Conservation (phyloP, 2,329 filamentous ascomycete genomes). For the Monilinia laxa region DNA sequence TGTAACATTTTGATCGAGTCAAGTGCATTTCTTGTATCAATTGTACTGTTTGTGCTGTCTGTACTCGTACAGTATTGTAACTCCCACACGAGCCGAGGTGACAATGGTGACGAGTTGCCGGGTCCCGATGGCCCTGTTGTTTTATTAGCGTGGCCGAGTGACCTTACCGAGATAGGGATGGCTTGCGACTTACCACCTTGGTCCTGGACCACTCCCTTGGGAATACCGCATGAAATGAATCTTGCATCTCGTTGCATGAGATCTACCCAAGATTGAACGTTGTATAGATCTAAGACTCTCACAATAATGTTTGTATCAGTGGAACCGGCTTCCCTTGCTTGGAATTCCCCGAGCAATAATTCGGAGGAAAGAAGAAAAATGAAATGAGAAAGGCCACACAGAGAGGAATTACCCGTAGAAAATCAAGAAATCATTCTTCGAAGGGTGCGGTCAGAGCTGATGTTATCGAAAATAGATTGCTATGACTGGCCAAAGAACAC, state of each 20-base stretch:
- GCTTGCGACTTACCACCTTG: conserved; percentile 13
- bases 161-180: conserved; percentile 13
- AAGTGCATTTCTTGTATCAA: background rate
- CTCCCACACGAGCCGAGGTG: conserved; percentile 11
- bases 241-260: conserved; percentile 19
- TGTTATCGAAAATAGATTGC: conserved; percentile 21
- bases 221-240: conserved; percentile 15
- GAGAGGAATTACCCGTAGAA: conserved; percentile 17
- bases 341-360: conserved; percentile 16
- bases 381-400: conserved; percentile 6
- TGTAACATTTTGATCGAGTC: background rate
- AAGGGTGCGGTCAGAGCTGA: conserved; percentile 20
- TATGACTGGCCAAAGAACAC: conserved; percentile 21
- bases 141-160: conserved; percentile 14
- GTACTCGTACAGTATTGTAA: background rate
- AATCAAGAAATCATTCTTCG: conserved; percentile 12
- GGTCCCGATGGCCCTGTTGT: conserved; percentile 12
- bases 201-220: conserved; percentile 6
- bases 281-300: conserved; percentile 18
- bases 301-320: conserved; percentile 18
- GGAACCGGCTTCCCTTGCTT: conserved; percentile 20
- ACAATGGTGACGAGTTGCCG: conserved; percentile 15
- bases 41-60: background rate
- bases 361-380: conserved; percentile 9
- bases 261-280: conserved; percentile 13